Percentiles rank a stretch among this genome's conserved stretches.
phyloP scores from a whole-genome alignment of 306 rosid species.

The Ormosia semicastrata region DNA sequence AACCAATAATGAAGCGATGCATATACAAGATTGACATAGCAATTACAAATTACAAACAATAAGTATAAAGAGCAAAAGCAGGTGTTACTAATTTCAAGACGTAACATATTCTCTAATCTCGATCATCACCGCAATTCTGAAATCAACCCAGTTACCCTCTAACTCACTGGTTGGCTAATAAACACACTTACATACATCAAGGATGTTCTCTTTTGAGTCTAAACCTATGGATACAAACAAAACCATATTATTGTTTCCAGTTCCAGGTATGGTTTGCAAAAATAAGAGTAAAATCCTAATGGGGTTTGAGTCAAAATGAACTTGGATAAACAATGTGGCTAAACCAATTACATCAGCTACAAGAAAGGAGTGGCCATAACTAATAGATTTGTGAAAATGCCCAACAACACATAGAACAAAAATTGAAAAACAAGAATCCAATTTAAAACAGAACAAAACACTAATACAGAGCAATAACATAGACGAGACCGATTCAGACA shows the following conservation, averaged over 20 bases:
- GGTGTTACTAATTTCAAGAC: not conserved
- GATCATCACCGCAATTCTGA: not conserved
- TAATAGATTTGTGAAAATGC: not conserved
- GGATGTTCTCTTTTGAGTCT: not conserved
- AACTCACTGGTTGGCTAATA: not conserved
- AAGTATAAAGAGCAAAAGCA: not conserved
- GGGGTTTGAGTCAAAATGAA: not conserved
- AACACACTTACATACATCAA: not conserved
- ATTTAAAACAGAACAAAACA: not conserved
- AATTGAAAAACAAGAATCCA: not conserved
- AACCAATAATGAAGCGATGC: not conserved
- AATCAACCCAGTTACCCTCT: not conserved
- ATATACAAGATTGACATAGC: not conserved
- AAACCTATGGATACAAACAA: not conserved
- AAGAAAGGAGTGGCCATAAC: not conserved
- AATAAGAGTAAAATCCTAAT: not conserved
- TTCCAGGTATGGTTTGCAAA: not conserved
- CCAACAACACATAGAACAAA: not conserved
- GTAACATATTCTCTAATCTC: conserved; percentile 1
- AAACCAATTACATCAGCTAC: not conserved
- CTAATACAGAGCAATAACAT: not conserved
- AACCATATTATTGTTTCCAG: not conserved
- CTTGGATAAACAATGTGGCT: not conserved
- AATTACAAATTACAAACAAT: not conserved
- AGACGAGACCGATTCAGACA: not conserved